Evolutionary conservation across 805 yeast species (phyloP).

Genomic region (Priceomyces medius): DNA sequence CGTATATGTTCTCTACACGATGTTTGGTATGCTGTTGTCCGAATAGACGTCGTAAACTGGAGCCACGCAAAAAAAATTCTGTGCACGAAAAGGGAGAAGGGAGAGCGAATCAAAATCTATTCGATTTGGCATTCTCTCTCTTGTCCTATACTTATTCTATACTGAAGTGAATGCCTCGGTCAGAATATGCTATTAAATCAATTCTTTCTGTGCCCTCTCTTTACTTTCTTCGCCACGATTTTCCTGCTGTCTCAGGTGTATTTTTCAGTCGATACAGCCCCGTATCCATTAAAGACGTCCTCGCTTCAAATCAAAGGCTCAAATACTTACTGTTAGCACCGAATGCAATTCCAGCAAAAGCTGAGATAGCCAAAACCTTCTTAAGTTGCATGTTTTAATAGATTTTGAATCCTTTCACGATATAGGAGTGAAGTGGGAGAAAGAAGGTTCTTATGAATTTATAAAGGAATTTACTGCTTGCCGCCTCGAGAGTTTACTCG

Average conservation of each 20-base stretch:
- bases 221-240: not conserved
- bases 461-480: slow-evolving; percentile 3
- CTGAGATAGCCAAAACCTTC: slow-evolving; percentile 47
- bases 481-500: slow-evolving; percentile 12
- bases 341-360: slow-evolving; percentile 47
- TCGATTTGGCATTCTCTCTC: too few relatives aligned
- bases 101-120: too few relatives aligned
- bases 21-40: not conserved
- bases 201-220: not conserved
- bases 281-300: not conserved
- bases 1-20: not conserved
- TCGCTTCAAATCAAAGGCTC: not conserved
- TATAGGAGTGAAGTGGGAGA: slow-evolving; percentile 1
- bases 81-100: not conserved
- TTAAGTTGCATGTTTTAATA: slow-evolving; percentile 53
- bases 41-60: not conserved
- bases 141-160: not conserved
- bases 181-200: not conserved
- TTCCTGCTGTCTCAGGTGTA: not conserved
- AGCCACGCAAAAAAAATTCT: not conserved
- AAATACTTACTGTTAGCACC: slow-evolving; percentile 30
- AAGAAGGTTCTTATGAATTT: slow-evolving; percentile 4
- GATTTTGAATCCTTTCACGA: slow-evolving; percentile 5
- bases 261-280: not conserved
- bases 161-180: not conserved